Evolutionary conservation across 441 rosid species (phyloP).

Genomic region (Caryocar brasiliense): DNA sequence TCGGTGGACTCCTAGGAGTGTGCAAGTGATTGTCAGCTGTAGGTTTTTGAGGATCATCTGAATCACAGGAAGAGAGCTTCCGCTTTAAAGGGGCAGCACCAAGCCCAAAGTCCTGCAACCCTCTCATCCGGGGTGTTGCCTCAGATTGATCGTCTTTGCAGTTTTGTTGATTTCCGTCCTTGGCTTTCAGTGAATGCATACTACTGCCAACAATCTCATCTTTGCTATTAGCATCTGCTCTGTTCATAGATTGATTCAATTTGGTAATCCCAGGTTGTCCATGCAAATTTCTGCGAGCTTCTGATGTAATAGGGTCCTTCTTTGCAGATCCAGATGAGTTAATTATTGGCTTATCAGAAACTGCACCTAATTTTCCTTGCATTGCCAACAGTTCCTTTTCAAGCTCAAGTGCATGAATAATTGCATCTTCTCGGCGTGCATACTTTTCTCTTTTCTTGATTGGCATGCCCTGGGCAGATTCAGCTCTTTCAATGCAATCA

Average conservation of each 20-base stretch:
- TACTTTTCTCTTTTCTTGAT: constrained; percentile 91
- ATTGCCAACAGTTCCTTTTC: constrained; percentile 61
- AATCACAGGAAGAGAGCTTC: constrained; percentile 26
- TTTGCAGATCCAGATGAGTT: constrained; percentile 31
- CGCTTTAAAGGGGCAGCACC: constrained; percentile 49
- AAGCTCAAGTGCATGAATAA: constrained; percentile 96
- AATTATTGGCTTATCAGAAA: constrained; percentile 25
- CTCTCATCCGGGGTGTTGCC: constrained; percentile 71
- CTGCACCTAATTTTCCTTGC: constrained; percentile 36
- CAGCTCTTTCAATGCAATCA: constrained; percentile 89
- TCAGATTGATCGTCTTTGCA: constrained; percentile 43
- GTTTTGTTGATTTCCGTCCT: constrained; percentile 31
- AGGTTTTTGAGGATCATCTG: constrained; percentile 36
- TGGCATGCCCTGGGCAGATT: constrained; percentile 68
- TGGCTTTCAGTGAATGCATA: constrained; percentile 17
- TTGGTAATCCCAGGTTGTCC: constrained; percentile 25
- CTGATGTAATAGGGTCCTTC: constrained; percentile 32
- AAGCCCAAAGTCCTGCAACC: constrained; percentile 73
- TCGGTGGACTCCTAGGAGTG: constrained; percentile 33
- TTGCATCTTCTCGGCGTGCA: constrained; percentile 98
- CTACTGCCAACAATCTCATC: constrained; percentile 23
- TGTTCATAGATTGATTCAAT: constrained; percentile 18
- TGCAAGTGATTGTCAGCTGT: constrained; percentile 28
- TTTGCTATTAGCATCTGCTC: constrained; percentile 22
- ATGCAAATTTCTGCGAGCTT: constrained; percentile 28